Conservation (phyloP, 1,284 basidiomycete species). For the Stereum hirsutum region DNA sequence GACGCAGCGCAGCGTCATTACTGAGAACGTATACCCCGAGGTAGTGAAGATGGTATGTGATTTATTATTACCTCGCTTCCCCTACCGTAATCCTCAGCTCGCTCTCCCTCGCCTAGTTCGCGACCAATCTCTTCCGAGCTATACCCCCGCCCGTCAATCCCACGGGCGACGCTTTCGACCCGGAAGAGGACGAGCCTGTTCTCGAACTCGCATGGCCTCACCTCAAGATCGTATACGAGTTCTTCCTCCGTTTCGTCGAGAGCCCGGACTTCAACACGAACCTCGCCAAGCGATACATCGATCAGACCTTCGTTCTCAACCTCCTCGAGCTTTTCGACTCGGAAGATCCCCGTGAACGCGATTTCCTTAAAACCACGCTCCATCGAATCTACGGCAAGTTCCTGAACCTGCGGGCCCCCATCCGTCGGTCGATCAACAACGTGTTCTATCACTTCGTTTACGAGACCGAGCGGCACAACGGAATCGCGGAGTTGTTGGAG, state of each 20-base stretch:
- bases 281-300: slow-evolving; percentile 95
- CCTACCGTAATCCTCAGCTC: neutral
- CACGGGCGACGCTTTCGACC: slow-evolving; percentile 96
- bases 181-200: slow-evolving; percentile 99
- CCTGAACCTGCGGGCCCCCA: slow-evolving; percentile 96
- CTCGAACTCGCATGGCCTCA: slow-evolving; percentile 99
- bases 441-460: slow-evolving; percentile 99
- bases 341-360: slow-evolving; percentile 97
- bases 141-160: slow-evolving; percentile 99
- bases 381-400: slow-evolving; percentile 99
- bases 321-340: slow-evolving; percentile 98
- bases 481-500: slow-evolving; percentile 96
- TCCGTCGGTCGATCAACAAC: slow-evolving; percentile 98
- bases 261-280: slow-evolving; percentile 98
- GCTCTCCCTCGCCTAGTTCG: slow-evolving; percentile 59
- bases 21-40: slow-evolving; percentile 97
- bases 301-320: slow-evolving; percentile 93
- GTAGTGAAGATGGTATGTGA: slow-evolving; percentile 89
- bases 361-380: slow-evolving; percentile 98
- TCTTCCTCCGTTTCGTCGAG: slow-evolving; percentile 99
- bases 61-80: slow-evolving; percentile 6
- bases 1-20: slow-evolving; percentile 92
- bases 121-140: slow-evolving; percentile 96
- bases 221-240: slow-evolving; percentile 99
- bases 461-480: slow-evolving; percentile 98